phyloP scores from a whole-genome alignment of 1,284 basidiomycete genomes.

The Schizophyllum commune region DNA sequence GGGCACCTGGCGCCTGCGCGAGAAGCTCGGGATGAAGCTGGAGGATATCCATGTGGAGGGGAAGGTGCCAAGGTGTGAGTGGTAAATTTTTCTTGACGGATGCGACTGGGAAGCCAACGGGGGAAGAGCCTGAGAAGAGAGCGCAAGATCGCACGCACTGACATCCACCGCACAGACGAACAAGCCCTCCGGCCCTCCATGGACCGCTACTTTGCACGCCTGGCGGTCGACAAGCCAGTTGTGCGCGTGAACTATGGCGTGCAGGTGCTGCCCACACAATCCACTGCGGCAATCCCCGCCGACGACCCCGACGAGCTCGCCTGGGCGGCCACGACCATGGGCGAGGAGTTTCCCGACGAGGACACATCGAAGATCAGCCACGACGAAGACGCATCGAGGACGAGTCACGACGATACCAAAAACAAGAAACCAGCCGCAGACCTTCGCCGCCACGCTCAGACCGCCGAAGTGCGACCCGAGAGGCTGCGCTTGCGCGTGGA shows the following conservation, averaged over 20 bases:
- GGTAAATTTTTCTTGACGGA: too few species aligned
- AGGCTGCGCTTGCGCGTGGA: constrained; percentile 60
- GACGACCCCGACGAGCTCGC: constrained; percentile 59
- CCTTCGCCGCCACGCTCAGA: constrained; percentile 14
- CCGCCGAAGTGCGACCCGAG: constrained; percentile 26
- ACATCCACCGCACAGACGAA: constrained; percentile 33
- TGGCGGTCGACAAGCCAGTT: constrained; percentile 63
- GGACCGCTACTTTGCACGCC: constrained; percentile 61
- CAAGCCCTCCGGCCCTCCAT: constrained; percentile 60
- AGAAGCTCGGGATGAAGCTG: constrained; percentile 68
- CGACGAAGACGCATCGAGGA: too few species aligned
- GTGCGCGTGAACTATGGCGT: constrained; percentile 67
- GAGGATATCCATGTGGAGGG: constrained; percentile 69
- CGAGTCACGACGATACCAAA: too few species aligned
- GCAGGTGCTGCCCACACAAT: constrained; percentile 34
- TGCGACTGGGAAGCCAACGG: too few species aligned
- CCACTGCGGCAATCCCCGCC: constrained; percentile 17
- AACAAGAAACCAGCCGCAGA: too few species aligned
- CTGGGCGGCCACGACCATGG: constrained; percentile 60
- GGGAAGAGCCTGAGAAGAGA: too few species aligned
- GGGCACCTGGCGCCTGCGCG: constrained; percentile 70
- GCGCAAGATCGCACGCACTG: too few species aligned
- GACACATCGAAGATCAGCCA: constrained; percentile 36
- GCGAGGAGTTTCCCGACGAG: constrained; percentile 35
- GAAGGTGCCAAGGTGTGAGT: constrained; percentile 64